Conservation (phyloP, 352 stramenopile genomes). For the Phytophthora meadii region DNA sequence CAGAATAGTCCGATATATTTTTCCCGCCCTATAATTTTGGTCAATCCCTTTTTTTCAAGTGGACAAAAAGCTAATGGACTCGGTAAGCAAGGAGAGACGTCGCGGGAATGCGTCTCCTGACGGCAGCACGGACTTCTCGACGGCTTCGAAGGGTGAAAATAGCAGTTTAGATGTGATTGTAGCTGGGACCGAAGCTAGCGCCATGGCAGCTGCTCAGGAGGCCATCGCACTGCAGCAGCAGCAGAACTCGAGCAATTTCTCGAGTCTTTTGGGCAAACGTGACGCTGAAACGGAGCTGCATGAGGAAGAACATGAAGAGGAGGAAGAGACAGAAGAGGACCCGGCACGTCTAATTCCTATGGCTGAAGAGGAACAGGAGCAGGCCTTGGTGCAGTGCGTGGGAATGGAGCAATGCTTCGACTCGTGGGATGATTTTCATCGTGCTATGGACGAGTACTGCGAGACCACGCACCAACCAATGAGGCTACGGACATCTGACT, state of each 20-base stretch:
- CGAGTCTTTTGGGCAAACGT: constrained; percentile 65
- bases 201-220: constrained; percentile 8
- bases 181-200: constrained; percentile 6
- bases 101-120: constrained; percentile 27
- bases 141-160: constrained; percentile 23
- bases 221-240: constrained; percentile 32
- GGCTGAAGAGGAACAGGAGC: constrained; percentile 62
- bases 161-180: constrained; percentile 3
- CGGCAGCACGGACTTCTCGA: constrained; percentile 25
- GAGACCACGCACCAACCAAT: constrained; percentile 80
- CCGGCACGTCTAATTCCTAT: constrained; percentile 56
- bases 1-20: constrained; percentile 4
- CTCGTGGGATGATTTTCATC: constrained; percentile 86
- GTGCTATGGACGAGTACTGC: constrained; percentile 83
- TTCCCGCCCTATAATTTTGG: constrained; percentile 13
- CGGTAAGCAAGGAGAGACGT: constrained; percentile 26
- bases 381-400: constrained; percentile 71
- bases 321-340: constrained; percentile 61
- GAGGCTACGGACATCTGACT: constrained; percentile 82
- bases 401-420: constrained; percentile 81
- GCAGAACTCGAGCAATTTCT: constrained; percentile 44
- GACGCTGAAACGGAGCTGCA: constrained; percentile 67
- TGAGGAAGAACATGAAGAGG: constrained; percentile 53
- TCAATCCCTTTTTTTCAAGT: constrained; percentile 16
- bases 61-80: constrained; percentile 35